These are phyloP conservation scores for Argentina anserina DNA, from an alignment of 306 rosid genomes.

Conservation along the genomic window DNA sequence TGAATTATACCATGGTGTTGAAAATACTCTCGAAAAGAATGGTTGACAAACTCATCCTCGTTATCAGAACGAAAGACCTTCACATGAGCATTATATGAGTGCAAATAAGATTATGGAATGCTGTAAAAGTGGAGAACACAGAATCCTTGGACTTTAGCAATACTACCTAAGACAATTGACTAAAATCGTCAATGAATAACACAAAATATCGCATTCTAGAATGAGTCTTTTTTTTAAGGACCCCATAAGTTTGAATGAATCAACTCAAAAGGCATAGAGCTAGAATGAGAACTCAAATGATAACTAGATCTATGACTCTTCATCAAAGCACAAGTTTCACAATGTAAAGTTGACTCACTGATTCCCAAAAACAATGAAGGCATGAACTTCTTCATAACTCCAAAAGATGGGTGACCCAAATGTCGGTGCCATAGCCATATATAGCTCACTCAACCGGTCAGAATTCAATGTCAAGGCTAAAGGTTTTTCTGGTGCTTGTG, in stretches of 20 bases:
- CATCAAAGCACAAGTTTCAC: not conserved
- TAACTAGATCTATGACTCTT: not conserved
- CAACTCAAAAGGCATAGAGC: not conserved
- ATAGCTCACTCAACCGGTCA: not conserved
- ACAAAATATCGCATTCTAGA: not conserved
- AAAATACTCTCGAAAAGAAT: not conserved
- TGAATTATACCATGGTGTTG: not conserved
- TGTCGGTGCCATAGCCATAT: not conserved
- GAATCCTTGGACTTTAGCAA: not conserved
- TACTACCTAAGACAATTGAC: not conserved
- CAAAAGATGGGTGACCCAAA: not conserved
- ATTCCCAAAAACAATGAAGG: not conserved
- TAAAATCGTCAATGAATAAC: not conserved
- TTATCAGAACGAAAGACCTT: no score
- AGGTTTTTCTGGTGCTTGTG: no score
- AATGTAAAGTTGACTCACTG: not conserved
- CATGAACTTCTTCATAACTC: not conserved
- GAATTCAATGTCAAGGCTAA: not conserved
- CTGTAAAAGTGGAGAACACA: not conserved
- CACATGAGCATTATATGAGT: no score
- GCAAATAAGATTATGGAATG: not conserved
- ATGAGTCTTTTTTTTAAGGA: not conserved
- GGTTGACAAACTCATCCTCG: no score
- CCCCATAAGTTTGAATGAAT: not conserved
- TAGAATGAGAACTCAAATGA: not conserved